phyloP scores from a whole-genome alignment of 2,329 filamentous ascomycete species.

The Alternaria postmessia region DNA sequence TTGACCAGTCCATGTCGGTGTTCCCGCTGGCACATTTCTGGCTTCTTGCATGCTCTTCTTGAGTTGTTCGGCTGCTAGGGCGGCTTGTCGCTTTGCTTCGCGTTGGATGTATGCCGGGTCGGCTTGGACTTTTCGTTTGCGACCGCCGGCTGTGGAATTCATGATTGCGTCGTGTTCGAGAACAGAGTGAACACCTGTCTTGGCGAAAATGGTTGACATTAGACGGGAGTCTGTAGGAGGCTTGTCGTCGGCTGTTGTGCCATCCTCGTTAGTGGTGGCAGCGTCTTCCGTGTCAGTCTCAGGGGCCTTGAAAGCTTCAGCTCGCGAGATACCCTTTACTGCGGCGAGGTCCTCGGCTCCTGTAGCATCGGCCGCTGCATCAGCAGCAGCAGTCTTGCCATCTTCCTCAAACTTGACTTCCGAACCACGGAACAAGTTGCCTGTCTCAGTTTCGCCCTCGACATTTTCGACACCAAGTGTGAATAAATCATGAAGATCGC shows the following conservation, averaged over 20 bases:
- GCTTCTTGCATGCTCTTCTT: constrained; percentile 77
- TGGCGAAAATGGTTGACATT: constrained; percentile 87
- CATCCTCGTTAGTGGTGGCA: constrained; percentile 24
- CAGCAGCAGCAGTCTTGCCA: constrained; percentile 26
- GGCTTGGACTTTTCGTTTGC: constrained; percentile 71
- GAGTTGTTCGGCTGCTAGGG: constrained; percentile 78
- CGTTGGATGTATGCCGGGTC: constrained; percentile 80
- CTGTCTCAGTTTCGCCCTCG: constrained; percentile 80
- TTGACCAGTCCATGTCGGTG: constrained; percentile 92
- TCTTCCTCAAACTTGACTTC: constrained; percentile 69
- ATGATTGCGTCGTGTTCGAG: constrained; percentile 94
- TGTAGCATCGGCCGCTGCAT: constrained; percentile 30
- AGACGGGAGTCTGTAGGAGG: constrained; percentile 66
- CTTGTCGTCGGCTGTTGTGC: constrained; percentile 13
- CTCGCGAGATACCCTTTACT: constrained; percentile 54
- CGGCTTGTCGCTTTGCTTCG: constrained; percentile 82
- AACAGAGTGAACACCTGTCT: constrained; percentile 85
- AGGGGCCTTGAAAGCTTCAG: constrained; percentile 54
- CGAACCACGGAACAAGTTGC: constrained; percentile 85
- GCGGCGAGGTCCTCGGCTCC: constrained; percentile 40
- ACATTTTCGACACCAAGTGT: constrained; percentile 71
- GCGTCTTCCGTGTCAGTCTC: constrained; percentile 35
- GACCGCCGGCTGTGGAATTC: constrained; percentile 51
- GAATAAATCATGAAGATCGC: constrained; percentile 92
- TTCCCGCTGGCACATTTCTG: constrained; percentile 76